Evolutionary conservation across 495 filamentous ascomycete species (phyloP).

Genomic region (Viridothelium virens): DNA sequence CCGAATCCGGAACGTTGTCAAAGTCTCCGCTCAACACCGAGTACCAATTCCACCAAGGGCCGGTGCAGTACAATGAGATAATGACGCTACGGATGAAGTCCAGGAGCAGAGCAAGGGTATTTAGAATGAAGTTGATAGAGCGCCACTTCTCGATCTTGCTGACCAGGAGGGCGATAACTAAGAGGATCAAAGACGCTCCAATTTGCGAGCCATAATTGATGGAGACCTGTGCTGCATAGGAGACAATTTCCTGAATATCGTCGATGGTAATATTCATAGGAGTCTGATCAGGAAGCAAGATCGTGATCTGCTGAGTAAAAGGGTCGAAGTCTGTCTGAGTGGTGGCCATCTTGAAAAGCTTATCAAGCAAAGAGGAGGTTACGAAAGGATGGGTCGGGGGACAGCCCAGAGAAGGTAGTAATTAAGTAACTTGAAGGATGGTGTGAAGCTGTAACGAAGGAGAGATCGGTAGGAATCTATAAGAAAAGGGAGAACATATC

Average conservation of each 20-base stretch:
- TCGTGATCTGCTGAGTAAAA: slow-evolving; percentile 49
- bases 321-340: slow-evolving; percentile 41
- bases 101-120: slow-evolving; percentile 50
- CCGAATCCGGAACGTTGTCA: slow-evolving; percentile 40
- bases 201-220: slow-evolving; percentile 69
- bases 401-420: neutral
- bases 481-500: neutral
- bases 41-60: slow-evolving; percentile 52
- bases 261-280: slow-evolving; percentile 44
- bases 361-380: neutral
- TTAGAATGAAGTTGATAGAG: slow-evolving; percentile 56
- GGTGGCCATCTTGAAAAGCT: neutral
- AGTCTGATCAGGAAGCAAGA: slow-evolving; percentile 46
- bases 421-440: neutral
- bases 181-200: slow-evolving; percentile 61
- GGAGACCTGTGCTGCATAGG: slow-evolving; percentile 46
- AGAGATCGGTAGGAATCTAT: neutral
- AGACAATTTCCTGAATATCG: slow-evolving; percentile 43
- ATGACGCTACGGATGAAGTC: slow-evolving; percentile 47
- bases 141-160: slow-evolving; percentile 54
- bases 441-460: neutral
- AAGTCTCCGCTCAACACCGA: slow-evolving; percentile 51
- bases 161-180: slow-evolving; percentile 57
- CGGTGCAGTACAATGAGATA: slow-evolving; percentile 46
- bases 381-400: neutral